phyloP scores from a whole-genome alignment of 768 basidiomycete genomes.

The Glaciozyma antarctica region DNA sequence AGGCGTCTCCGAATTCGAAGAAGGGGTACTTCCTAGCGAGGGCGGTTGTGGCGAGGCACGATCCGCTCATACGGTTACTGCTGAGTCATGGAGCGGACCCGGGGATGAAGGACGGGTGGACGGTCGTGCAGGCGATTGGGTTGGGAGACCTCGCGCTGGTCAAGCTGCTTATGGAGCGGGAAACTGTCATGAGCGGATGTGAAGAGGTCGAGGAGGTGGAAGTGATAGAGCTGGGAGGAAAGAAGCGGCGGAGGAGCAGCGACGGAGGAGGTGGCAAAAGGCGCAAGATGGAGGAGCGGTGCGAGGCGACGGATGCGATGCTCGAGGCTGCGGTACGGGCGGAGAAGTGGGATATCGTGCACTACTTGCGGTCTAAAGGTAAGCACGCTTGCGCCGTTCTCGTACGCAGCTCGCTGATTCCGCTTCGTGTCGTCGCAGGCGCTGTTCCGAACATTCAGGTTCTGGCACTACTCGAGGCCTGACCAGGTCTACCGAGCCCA shows the following conservation, averaged over 20 bases:
- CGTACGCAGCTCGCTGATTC: too few species aligned
- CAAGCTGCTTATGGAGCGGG: constrained; percentile 64
- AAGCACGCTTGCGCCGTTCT: too few species aligned
- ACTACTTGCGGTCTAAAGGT: constrained; percentile 56
- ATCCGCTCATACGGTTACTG: constrained; percentile 60
- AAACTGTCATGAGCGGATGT: constrained; percentile 31
- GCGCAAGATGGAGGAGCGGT: constrained; percentile 45
- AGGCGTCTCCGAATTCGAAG: constrained; percentile 55
- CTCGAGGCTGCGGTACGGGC: constrained; percentile 56
- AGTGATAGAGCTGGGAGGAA: neutral
- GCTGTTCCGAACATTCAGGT: constrained; percentile 10
- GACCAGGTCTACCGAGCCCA: too few species aligned
- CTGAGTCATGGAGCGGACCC: constrained; percentile 67
- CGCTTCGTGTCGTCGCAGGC: constrained; percentile 36
- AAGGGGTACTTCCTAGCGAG: constrained; percentile 72
- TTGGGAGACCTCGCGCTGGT: constrained; percentile 60
- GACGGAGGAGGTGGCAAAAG: constrained; percentile 19
- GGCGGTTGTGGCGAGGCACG: constrained; percentile 59
- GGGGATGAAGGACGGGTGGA: constrained; percentile 50
- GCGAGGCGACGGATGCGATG: constrained; percentile 42
- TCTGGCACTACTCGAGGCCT: neutral
- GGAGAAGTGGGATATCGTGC: constrained; percentile 58
- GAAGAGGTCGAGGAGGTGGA: constrained; percentile 29
- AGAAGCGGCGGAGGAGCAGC: constrained; percentile 9
- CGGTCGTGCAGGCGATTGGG: constrained; percentile 66